A percentile compares a stretch with the other conserved stretches of the same genome.
These are phyloP conservation scores for Diaporthe citriasiana DNA, from an alignment of 2,329 filamentous ascomycete species.

Conservation along the genomic window DNA sequence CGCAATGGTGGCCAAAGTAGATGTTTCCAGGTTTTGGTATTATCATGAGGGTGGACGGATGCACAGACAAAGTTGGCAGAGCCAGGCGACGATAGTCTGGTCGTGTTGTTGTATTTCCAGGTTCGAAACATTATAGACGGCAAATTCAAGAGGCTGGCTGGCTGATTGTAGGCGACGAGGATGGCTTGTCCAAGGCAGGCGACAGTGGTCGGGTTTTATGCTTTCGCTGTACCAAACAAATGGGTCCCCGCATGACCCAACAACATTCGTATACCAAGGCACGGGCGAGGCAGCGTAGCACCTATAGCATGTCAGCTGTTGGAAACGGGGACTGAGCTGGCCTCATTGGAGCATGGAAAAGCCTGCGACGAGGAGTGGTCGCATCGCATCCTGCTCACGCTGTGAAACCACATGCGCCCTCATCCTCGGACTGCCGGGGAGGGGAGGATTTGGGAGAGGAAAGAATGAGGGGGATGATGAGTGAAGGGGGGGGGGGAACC, in stretches of 20 bases:
- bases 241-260: not conserved
- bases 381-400: slow-evolving; percentile 14
- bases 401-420: slow-evolving; percentile 24
- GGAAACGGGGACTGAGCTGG: slow-evolving; percentile 8
- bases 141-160: slow-evolving; percentile 18
- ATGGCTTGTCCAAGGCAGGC: slow-evolving; percentile 18
- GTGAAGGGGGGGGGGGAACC: not conserved
- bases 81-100: not conserved
- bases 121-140: slow-evolving; percentile 14
- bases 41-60: not conserved
- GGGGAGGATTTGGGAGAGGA: not conserved
- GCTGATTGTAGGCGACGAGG: slow-evolving; percentile 4
- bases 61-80: slow-evolving; percentile 16
- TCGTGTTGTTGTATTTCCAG: slow-evolving; percentile 7
- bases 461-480: not conserved
- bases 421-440: slow-evolving; percentile 21
- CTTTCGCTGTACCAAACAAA: slow-evolving; percentile 9
- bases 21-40: not conserved
- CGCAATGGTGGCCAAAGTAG: slow-evolving; percentile 9
- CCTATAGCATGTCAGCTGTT: slow-evolving; percentile 7
- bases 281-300: slow-evolving; percentile 1
- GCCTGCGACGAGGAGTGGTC: slow-evolving; percentile 14
- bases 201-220: not conserved
- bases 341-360: not conserved
- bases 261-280: not conserved